Conservation (phyloP, 2,329 filamentous ascomycete genomes). For the Pseudocercospora eumusae region DNA sequence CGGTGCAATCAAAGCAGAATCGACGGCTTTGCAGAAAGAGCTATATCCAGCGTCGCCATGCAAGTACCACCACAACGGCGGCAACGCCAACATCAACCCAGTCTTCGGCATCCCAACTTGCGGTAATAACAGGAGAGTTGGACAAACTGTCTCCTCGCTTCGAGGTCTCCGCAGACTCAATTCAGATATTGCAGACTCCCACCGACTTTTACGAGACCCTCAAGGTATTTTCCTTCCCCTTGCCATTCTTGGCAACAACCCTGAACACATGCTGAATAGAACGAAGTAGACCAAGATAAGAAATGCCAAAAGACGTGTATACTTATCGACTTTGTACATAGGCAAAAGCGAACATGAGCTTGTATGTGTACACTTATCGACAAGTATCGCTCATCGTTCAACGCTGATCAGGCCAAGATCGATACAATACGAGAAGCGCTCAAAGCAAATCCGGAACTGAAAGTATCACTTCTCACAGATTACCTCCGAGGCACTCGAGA, state of each 20-base stretch:
- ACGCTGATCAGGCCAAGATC: constrained; percentile 55
- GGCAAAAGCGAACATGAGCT: constrained; percentile 90
- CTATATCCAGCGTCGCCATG: constrained; percentile 28
- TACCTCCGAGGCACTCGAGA: constrained; percentile 88
- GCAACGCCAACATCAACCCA: constrained; percentile 24
- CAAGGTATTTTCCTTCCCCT: constrained; percentile 62
- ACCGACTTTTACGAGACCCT: constrained; percentile 88
- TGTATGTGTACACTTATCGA: constrained; percentile 45
- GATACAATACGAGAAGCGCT: constrained; percentile 74
- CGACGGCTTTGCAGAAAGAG: constrained; percentile 18
- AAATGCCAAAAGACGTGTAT: constrained; percentile 75
- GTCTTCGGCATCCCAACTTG: constrained; percentile 55
- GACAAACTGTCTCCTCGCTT: constrained; percentile 91
- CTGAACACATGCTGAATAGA: constrained; percentile 16
- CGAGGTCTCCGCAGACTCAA: constrained; percentile 76
- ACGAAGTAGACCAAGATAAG: constrained; percentile 71
- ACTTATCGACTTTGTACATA: constrained; percentile 94
- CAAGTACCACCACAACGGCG: constrained; percentile 31
- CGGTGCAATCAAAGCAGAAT: constrained; percentile 11
- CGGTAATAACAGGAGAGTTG: constrained; percentile 68
- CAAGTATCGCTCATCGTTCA: not conserved
- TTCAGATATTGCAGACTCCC: constrained; percentile 76
- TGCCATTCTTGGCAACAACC: not conserved
- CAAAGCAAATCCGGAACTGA: constrained; percentile 70
- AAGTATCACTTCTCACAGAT: constrained; percentile 87